Base-by-base conservation (phyloP, 2,329 filamentous ascomycete genomes). In the Lasiodiplodia hormozganensis region DNA sequence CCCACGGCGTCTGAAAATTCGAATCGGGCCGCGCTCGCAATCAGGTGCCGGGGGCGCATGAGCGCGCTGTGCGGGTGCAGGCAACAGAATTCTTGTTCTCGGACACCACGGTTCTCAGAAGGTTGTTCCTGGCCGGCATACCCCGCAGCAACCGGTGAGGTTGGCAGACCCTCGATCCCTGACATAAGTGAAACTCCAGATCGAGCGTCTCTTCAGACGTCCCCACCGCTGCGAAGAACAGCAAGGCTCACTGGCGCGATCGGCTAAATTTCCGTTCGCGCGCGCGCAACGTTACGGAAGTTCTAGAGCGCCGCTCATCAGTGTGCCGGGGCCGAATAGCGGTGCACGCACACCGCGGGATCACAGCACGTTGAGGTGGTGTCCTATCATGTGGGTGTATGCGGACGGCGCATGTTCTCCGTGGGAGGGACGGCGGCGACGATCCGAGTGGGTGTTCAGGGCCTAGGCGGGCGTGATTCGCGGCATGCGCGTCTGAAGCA, bases 91-190 rank as follows among this genome's bases (percentile, higher is more conserved):
- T 52, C 43, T 10, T 47, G 43, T 21, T 21, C n/a, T 23, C 43
- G 43, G 60, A 62, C 58, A 62, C 58, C 40, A 51, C 43, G 58
- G 58, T 62, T 25, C 28, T 11, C 31, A 36, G 34, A 62, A 36
- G 23, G 18, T 49, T 57, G 54, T 57, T 40, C 54, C 54, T 38
- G 34, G 54, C 23, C 3, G 16, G 14, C 21, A 52, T 51, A 52
- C 60, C 60, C 60, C 60, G 60, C 60, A 64, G 60, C 60, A 52
- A 64, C 60, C 60, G 60, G 60, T 64, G 43, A 64, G 40, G 43
- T 52, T 31, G 18, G 58, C 36, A 36, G 21, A 62, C 40, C 58
- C 43, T 36, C 18, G n/a, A 64, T 64, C 60, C 60, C 60, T 64
- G 60, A 38, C 60, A 64, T n/a, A n/a, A 25, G 31, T 64, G 60